Percentiles rank a stretch among this genome's conserved stretches.
These are phyloP conservation scores for Sugiyamaella valdiviana DNA, from an alignment of 805 yeast species.

Conservation along the genomic window DNA sequence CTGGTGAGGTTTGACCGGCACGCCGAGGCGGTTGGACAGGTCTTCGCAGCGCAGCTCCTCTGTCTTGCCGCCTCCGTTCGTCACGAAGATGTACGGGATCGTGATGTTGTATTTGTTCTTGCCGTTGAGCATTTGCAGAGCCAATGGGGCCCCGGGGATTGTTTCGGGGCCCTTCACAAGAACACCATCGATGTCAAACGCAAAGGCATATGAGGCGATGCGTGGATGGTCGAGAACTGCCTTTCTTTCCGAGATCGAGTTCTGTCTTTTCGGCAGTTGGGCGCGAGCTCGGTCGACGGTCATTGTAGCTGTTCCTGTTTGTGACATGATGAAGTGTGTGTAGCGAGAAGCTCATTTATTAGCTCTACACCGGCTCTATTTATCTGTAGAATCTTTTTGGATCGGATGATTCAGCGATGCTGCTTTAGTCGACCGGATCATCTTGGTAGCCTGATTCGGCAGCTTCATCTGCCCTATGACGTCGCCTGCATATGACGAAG, in stretches of 20 bases:
- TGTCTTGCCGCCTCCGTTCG: slow-evolving; percentile 83
- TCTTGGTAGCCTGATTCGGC: too few species aligned
- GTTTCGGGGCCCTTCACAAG: slow-evolving; percentile 68
- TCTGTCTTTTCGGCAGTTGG: slow-evolving; percentile 5
- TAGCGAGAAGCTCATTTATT: not conserved
- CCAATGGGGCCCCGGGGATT: slow-evolving; percentile 59
- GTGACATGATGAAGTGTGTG: not conserved
- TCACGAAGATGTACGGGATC: slow-evolving; percentile 72
- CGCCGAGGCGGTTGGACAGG: slow-evolving; percentile 41
- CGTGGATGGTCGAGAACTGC: slow-evolving; percentile 16
- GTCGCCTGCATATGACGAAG: too few species aligned
- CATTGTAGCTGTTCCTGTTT: not conserved
- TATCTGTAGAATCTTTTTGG: too few species aligned
- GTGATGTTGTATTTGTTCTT: slow-evolving; percentile 57
- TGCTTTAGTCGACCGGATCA: too few species aligned
- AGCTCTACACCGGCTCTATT: too few species aligned
- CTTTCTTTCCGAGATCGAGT: slow-evolving; percentile 8
- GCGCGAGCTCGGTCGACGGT: not conserved
- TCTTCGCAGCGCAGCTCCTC: slow-evolving; percentile 54
- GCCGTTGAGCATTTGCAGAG: slow-evolving; percentile 48
- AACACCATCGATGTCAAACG: slow-evolving; percentile 92
- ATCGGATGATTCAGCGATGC: too few species aligned
- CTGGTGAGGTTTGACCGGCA: slow-evolving; percentile 48
- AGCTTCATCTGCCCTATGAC: too few species aligned
- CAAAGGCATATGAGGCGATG: slow-evolving; percentile 54